These are phyloP conservation scores for Naganishia sp. DNA, from an alignment of 1,284 basidiomycete genomes.

Conservation along the genomic window DNA sequence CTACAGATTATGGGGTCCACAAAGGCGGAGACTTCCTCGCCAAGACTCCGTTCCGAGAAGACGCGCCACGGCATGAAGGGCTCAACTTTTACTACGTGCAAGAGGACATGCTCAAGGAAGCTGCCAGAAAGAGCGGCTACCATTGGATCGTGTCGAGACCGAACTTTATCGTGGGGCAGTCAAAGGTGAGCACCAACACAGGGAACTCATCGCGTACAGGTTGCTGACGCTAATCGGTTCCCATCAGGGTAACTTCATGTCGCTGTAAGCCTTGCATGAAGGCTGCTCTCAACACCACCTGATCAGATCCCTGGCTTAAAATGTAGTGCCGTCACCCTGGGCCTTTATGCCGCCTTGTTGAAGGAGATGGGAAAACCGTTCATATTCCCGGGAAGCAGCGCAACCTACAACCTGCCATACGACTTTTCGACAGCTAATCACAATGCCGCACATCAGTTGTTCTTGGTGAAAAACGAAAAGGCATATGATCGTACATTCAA, in stretches of 20 bases:
- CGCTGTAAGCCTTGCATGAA: not conserved
- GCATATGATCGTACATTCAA: no score
- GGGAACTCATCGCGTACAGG: no score
- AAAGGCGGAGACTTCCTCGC: slow-evolving; percentile 8
- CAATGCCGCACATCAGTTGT: no score
- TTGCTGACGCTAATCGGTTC: not conserved
- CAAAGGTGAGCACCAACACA: not conserved
- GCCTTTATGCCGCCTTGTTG: not conserved
- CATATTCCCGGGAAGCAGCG: slow-evolving; percentile 17
- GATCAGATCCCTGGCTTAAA: not conserved
- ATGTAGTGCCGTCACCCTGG: slow-evolving; percentile 11
- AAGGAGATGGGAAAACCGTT: slow-evolving; percentile 1
- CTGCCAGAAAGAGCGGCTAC: slow-evolving; percentile 5
- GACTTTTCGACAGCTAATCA: slow-evolving; percentile 19
- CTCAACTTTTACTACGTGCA: slow-evolving; percentile 17
- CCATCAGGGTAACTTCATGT: slow-evolving; percentile 13
- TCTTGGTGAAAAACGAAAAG: no score
- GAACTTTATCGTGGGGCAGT: slow-evolving; percentile 12
- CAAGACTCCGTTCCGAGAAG: not conserved
- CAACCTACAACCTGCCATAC: slow-evolving; percentile 5
- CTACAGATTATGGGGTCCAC: slow-evolving; percentile 5
- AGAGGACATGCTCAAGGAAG: slow-evolving; percentile 15
- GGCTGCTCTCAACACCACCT: not conserved
- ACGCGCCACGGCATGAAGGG: not conserved
- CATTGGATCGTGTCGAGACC: slow-evolving; percentile 15